Base-by-base conservation (phyloP, 495 filamentous ascomycete genomes). In the Aspergillus sparsus region DNA sequence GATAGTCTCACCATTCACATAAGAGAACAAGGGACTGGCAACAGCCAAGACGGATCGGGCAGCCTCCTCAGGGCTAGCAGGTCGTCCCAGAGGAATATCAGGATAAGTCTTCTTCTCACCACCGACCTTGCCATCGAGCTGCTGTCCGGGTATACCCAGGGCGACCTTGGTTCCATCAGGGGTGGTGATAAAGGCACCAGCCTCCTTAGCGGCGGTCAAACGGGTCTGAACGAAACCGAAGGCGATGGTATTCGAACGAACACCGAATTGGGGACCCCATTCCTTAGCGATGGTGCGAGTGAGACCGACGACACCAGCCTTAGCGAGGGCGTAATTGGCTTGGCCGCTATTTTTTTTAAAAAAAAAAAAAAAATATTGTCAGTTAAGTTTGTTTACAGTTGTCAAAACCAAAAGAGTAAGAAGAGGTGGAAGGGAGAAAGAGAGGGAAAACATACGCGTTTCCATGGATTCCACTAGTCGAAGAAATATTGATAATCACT, bases 231-330 rank as follows among this genome's bases (percentile, higher is more conserved):
- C 92, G 71, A 84, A 82, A 4, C 91, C 91, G 60, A 93, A 93
- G 39, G 90, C 90, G 57, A 94, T 77, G 13, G 90, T 91, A 73
- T 95, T 95, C 12, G 89, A 85, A 44, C 91, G 79, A 2, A 96
- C 91, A 45, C 91, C 91, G 65, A 91, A 96, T 18, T 78, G 70
- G 0, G 91, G 91, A 37, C 91, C 91, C 91, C 91, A 95, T 80
- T 96, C 91, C 75, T 95, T 95, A 31, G 91, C 91, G 68, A 95
- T 90, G 10, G 89, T 90, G 72, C 92, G 91, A 53, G 88, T 89
- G 6, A 96, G 76, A 2, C 91, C 91, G 10, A 83, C 81, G 10
- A 93, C 84, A 36, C 89, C 91, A 18, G 91, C 87, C 76, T 96
- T 94, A 47, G 89, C 91, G 37, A 90, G 77, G 45, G 87, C 83